Conservation (phyloP, 1,284 basidiomycete genomes). For the Agaricales sp. region DNA sequence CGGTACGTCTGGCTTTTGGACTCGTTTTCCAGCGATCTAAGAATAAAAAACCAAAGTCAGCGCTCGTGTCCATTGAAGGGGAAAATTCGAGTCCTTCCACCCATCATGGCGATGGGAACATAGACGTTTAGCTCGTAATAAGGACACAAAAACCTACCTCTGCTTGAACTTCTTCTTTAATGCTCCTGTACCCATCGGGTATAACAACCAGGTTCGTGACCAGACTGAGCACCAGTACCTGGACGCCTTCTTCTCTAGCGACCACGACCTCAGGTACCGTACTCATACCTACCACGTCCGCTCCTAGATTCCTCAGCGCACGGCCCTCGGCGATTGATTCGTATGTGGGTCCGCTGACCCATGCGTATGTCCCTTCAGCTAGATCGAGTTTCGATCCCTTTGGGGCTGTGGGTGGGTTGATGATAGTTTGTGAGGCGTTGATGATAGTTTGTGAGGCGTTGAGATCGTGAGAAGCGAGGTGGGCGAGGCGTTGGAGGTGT, state of each 20-base stretch:
- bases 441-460: constrained; percentile 23
- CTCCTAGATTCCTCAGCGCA: constrained; percentile 60
- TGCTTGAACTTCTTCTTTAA: constrained; percentile 61
- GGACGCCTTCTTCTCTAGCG: constrained; percentile 63
- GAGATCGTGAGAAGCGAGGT: constrained; percentile 57
- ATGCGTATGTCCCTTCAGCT: constrained; percentile 74
- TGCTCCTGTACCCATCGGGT: constrained; percentile 55
- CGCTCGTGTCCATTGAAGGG: constrained; percentile 6
- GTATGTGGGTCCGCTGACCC: constrained; percentile 80
- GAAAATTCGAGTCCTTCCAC: constrained; percentile 3
- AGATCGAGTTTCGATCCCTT: too few relatives aligned
- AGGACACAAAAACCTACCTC: constrained; percentile 40
- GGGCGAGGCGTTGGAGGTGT: constrained; percentile 54
- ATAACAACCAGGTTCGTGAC: constrained; percentile 81
- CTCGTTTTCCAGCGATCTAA: constrained; percentile 46
- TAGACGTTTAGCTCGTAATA: neutral
- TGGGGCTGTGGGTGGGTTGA: neutral
- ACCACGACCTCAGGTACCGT: constrained; percentile 86
- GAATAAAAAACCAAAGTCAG: constrained; percentile 18
- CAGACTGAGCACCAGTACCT: constrained; percentile 67
- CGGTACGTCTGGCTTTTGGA: constrained; percentile 29
- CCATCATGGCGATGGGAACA: constrained; percentile 3
- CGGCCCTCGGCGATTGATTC: constrained; percentile 78
- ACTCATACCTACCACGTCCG: constrained; percentile 83
- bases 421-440: neutral